These are phyloP conservation scores for Cryphonectria nitschkei DNA, from an alignment of 2,329 filamentous ascomycete genomes.

Conservation along the genomic window DNA sequence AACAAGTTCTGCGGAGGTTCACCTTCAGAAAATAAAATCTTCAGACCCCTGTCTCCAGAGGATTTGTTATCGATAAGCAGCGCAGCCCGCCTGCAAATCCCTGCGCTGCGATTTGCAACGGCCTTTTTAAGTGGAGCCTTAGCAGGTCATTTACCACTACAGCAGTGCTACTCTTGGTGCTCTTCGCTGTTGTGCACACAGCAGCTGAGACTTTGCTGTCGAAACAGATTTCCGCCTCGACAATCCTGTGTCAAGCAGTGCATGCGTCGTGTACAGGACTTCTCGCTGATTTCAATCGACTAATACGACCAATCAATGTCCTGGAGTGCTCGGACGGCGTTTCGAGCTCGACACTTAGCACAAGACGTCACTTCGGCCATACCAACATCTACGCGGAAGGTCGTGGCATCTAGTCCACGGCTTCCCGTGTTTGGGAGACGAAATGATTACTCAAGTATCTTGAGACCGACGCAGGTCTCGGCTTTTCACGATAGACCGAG, in stretches of 20 bases:
- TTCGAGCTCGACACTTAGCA: slow-evolving; percentile 19
- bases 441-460: neutral
- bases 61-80: slow-evolving; percentile 26
- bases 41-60: slow-evolving; percentile 9
- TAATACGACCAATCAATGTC: slow-evolving; percentile 25
- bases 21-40: slow-evolving; percentile 29
- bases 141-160: neutral
- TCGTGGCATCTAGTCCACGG: neutral
- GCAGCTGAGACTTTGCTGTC: neutral
- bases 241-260: neutral
- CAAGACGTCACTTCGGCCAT: slow-evolving; percentile 1
- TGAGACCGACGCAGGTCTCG: neutral
- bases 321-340: slow-evolving; percentile 24
- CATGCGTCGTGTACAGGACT: neutral
- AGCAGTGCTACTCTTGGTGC: neutral
- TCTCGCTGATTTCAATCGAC: neutral
- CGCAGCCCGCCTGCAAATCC: slow-evolving; percentile 22
- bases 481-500: neutral
- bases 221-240: neutral
- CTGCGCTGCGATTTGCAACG: slow-evolving; percentile 22
- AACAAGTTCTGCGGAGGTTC: slow-evolving; percentile 16
- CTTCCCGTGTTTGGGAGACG: neutral
- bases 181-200: neutral
- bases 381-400: neutral
- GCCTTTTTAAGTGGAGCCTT: slow-evolving; percentile 3